Evolutionary conservation across 73 alveolate species (phyloP).

Genomic region (Stentor roeselii): DNA sequence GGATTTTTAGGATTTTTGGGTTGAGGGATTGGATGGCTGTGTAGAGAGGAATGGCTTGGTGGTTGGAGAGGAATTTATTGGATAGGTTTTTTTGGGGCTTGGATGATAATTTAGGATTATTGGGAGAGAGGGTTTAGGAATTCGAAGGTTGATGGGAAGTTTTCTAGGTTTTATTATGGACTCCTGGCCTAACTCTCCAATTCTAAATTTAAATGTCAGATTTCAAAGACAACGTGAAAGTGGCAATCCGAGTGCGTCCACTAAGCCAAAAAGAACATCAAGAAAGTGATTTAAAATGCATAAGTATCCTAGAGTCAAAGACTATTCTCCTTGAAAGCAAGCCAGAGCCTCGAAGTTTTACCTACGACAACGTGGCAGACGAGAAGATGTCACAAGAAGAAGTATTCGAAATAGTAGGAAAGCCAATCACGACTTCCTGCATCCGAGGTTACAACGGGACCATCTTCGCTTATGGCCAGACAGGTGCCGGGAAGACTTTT

Average conservation of each 20-base stretch:
- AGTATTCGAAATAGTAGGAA: conserved; percentile 61
- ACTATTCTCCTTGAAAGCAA: conserved; percentile 24
- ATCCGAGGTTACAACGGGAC: conserved; percentile 91
- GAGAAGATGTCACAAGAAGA: conserved; percentile 63
- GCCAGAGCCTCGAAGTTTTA: conserved; percentile 38
- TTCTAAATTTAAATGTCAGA: too few species aligned
- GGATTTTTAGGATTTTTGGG: too few species aligned
- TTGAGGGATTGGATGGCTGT: too few species aligned
- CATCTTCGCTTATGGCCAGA: conserved; percentile 94
- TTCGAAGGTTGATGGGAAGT: too few species aligned
- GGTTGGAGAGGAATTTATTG: too few species aligned
- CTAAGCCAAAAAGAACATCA: neutral
- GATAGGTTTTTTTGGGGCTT: too few species aligned
- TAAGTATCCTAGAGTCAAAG: conserved; percentile 20
- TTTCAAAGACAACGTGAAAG: neutral
- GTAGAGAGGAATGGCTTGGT: too few species aligned
- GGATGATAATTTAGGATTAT: too few species aligned
- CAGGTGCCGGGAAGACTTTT: too few species aligned
- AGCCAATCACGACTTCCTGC: conserved; percentile 70
- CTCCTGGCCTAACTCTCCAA: too few species aligned
- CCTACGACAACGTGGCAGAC: conserved; percentile 75
- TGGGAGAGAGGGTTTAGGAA: too few species aligned
- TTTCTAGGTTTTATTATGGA: too few species aligned
- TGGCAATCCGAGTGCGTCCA: neutral
- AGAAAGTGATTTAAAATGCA: neutral